A percentile compares a stretch with the other conserved stretches of the same genome.
Evolutionary conservation across 129 eudicot species (phyloP).

Genomic region (Erigeron canadensis): DNA sequence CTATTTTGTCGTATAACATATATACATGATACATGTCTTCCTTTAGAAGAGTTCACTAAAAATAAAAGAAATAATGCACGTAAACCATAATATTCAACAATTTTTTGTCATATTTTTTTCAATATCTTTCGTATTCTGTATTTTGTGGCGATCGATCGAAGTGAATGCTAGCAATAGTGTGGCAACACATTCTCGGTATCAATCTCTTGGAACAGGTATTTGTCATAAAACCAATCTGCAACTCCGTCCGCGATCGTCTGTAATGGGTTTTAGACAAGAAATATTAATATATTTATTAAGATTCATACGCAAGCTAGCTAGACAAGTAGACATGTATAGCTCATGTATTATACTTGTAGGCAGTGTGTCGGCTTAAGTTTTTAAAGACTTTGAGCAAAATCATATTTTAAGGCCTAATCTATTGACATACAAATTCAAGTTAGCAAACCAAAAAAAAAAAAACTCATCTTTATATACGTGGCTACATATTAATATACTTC

Average conservation of each 20-base stretch:
- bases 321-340: too few relatives aligned
- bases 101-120: neutral
- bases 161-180: neutral
- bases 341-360: too few relatives aligned
- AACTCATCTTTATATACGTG: too few relatives aligned
- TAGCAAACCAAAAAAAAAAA: too few relatives aligned
- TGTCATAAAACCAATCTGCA: conserved; percentile 2
- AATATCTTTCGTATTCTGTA: neutral
- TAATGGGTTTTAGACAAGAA: neutral
- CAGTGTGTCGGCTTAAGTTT: too few relatives aligned
- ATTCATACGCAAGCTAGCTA: neutral
- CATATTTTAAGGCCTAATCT: too few relatives aligned
- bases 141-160: neutral
- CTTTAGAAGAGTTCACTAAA: too few relatives aligned
- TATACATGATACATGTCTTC: too few relatives aligned
- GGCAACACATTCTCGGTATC: conserved; percentile 4
- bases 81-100: neutral
- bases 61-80: neutral
- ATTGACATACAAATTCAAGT: too few relatives aligned
- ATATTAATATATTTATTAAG: neutral
- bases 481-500: too few relatives aligned
- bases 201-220: neutral
- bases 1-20: too few relatives aligned
- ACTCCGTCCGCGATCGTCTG: neutral
- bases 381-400: too few relatives aligned